A percentile compares a stretch with the other conserved stretches of the same genome.
Evolutionary conservation across 805 yeast genomes (phyloP).

Genomic region (Pichia deserticola): DNA sequence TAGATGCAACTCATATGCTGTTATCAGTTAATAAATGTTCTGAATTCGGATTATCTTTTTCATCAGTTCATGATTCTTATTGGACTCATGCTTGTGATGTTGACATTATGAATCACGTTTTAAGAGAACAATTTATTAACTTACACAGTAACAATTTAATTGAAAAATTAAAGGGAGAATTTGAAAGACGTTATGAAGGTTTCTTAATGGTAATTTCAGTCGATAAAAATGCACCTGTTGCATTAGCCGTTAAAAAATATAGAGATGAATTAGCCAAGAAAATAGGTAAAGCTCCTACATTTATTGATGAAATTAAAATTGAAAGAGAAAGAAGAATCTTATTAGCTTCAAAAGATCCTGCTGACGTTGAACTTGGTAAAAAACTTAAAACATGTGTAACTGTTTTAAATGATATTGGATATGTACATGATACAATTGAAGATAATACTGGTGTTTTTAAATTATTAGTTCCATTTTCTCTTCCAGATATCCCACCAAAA

Average conservation of each 20-base stretch:
- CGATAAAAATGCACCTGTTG: constrained; percentile 44
- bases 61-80: constrained; percentile 95
- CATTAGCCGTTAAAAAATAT: constrained; percentile 38
- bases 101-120: constrained; percentile 54
- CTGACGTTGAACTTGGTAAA: constrained; percentile 40
- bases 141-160: constrained; percentile 72
- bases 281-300: constrained; percentile 48
- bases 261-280: constrained; percentile 42
- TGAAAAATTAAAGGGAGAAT: constrained; percentile 64
- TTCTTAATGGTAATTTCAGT: constrained; percentile 56
- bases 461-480: constrained; percentile 56
- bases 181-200: constrained; percentile 69
- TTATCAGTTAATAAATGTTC: constrained; percentile 78
- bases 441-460: constrained; percentile 25
- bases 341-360: constrained; percentile 45
- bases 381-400: constrained; percentile 66
- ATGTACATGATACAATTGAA: constrained; percentile 13
- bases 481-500: constrained; percentile 68
- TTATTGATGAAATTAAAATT: constrained; percentile 65
- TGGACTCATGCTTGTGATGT: constrained; percentile 96
- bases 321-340: constrained; percentile 59
- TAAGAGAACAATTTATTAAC: constrained; percentile 73
- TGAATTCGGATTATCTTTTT: constrained; percentile 59
- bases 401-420: constrained; percentile 32
- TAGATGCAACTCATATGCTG: constrained; percentile 96